Evolutionary conservation across 2,329 filamentous ascomycete genomes (phyloP).

Genomic region (Metarhizium anisopliae): DNA sequence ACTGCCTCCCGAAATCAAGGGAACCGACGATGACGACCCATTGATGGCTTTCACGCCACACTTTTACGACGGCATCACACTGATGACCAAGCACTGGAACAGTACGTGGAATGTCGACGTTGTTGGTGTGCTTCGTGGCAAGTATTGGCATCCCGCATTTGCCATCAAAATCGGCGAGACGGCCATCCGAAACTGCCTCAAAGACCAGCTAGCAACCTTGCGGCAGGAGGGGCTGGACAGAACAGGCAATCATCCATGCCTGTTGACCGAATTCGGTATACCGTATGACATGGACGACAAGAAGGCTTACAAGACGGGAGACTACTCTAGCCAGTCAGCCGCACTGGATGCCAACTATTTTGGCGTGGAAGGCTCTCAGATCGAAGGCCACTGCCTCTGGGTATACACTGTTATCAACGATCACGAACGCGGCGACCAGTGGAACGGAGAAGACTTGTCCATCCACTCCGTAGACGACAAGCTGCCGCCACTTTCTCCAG

Average conservation of each 20-base stretch:
- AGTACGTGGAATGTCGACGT: conserved; percentile 95
- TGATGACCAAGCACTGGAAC: conserved; percentile 99
- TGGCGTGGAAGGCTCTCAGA: conserved; percentile 72
- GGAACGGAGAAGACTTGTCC: conserved; percentile 96
- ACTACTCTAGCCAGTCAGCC: conserved; percentile 85
- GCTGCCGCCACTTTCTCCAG: conserved; percentile 41
- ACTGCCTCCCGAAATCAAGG: conserved; percentile 80
- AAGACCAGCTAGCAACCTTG: conserved; percentile 76
- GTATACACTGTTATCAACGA: conserved; percentile 76
- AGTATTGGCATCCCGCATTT: conserved; percentile 81
- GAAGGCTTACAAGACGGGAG: conserved; percentile 87
- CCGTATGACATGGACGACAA: conserved; percentile 99
- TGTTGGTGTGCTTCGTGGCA: conserved; percentile 80
- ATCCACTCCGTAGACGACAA: conserved; percentile 82
- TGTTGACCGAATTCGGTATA: conserved; percentile 94
- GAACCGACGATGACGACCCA: conserved; percentile 77
- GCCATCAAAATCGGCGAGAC: conserved; percentile 88
- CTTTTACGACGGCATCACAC: conserved; percentile 92
- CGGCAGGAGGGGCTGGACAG: conserved; percentile 80
- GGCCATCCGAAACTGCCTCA: conserved; percentile 88
- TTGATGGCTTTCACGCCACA: conserved; percentile 90
- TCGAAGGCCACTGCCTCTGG: conserved; percentile 87
- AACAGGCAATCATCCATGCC: conserved; percentile 78
- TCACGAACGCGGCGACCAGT: conserved; percentile 83
- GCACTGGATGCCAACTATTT: conserved; percentile 96